Percentiles rank a stretch among this genome's conserved stretches.
Evolutionary conservation across 805 yeast genomes (phyloP).

Genomic region (Suhomyces sp.): DNA sequence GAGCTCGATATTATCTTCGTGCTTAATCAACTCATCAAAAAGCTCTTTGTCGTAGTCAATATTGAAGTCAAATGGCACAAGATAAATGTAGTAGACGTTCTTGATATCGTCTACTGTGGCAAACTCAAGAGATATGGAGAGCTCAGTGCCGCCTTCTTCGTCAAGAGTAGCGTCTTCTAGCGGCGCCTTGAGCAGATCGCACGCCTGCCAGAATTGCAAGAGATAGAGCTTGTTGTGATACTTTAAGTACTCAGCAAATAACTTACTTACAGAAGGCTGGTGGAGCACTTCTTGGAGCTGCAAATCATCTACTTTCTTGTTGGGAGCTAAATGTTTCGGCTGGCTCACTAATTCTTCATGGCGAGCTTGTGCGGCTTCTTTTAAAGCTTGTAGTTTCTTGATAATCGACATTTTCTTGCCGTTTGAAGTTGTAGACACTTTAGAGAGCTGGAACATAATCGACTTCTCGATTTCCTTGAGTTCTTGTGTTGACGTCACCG

Average conservation of each 20-base stretch:
- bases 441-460: conserved; percentile 6
- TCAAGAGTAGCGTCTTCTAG: conserved; percentile 47
- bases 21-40: conserved; percentile 4
- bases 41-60: conserved; percentile 6
- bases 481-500: conserved; percentile 7
- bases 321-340: background rate
- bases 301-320: conserved; percentile 12
- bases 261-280: conserved; percentile 42
- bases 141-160: conserved; percentile 25
- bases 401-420: conserved; percentile 5
- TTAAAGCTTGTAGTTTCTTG: conserved; percentile 6
- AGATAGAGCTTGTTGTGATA: conserved; percentile 20
- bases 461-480: conserved; percentile 7
- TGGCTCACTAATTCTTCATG: background rate
- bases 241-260: conserved; percentile 21
- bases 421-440: conserved; percentile 1
- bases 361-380: conserved; percentile 1
- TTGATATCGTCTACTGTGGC: conserved; percentile 52
- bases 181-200: conserved; percentile 71
- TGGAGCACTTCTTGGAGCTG: conserved; percentile 44
- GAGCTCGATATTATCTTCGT: conserved; percentile 10
- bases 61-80: background rate
- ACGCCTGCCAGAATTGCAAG: conserved; percentile 63
- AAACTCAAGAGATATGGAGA: conserved; percentile 40
- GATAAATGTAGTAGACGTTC: conserved; percentile 38